Percentiles rank a stretch among this genome's conserved stretches.
Evolutionary conservation across 768 basidiomycete species (phyloP).

Genomic region (Podaxis sp.): DNA sequence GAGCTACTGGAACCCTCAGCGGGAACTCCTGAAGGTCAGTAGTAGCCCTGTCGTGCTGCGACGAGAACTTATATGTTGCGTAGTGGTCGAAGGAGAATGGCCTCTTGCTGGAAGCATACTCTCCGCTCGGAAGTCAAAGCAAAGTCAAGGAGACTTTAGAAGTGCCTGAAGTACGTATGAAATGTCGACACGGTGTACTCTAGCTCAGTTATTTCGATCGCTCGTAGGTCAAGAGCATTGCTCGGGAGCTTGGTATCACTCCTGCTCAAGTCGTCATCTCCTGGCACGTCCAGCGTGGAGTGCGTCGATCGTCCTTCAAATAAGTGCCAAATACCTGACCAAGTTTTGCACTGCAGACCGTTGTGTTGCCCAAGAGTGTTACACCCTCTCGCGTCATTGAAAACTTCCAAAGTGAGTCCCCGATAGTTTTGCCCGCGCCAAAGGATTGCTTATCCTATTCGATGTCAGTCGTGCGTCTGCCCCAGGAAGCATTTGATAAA

Average conservation of each 20-base stretch:
- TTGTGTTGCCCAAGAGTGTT: slow-evolving; percentile 77
- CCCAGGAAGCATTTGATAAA: slow-evolving; percentile 36
- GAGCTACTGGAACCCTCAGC: slow-evolving; percentile 74
- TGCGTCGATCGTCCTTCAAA: slow-evolving; percentile 27
- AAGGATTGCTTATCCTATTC: not conserved
- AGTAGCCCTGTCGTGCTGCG: not conserved
- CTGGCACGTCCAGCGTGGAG: slow-evolving; percentile 76
- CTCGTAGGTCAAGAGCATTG: slow-evolving; percentile 48
- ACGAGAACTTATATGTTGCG: not conserved
- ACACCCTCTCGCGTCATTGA: slow-evolving; percentile 63
- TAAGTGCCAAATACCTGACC: not conserved
- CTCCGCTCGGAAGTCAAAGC: slow-evolving; percentile 62
- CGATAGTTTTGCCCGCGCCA: not conserved
- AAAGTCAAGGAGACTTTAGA: slow-evolving; percentile 54
- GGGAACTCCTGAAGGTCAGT: slow-evolving; percentile 60
- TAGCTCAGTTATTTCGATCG: not conserved
- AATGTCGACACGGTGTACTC: not conserved
- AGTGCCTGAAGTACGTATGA: slow-evolving; percentile 44
- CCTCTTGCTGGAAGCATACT: slow-evolving; percentile 71
- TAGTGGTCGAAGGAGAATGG: slow-evolving; percentile 67
- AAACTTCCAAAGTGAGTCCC: slow-evolving; percentile 54
- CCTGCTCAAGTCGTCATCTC: slow-evolving; percentile 73
- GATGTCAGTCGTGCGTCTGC: slow-evolving; percentile 20
- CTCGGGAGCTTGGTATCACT: slow-evolving; percentile 59
- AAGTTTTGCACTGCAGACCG: slow-evolving; percentile 35